These are phyloP conservation scores for Penicillium sp. DNA, from an alignment of 2,329 filamentous ascomycete species.

Conservation along the genomic window DNA sequence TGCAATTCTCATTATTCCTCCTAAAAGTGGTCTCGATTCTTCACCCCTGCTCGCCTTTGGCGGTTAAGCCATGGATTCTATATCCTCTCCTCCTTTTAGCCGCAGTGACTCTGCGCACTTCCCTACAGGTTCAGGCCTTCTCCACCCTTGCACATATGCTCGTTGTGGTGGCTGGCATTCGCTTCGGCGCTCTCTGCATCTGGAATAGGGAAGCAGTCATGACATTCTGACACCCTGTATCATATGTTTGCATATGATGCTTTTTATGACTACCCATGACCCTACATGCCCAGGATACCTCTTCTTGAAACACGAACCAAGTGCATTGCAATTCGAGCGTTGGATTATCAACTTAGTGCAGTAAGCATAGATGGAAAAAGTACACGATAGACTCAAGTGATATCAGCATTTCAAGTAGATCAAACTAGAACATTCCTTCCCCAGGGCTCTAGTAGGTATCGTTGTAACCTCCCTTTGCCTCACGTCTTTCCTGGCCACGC, in stretches of 20 bases:
- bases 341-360: not conserved
- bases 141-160: constrained; percentile 48
- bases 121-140: constrained; percentile 36
- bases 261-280: constrained; percentile 3
- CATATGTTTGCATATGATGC: not conserved
- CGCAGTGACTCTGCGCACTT: constrained; percentile 54
- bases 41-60: constrained; percentile 67
- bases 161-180: constrained; percentile 41
- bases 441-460: constrained; percentile 1
- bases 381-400: not conserved
- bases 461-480: not conserved
- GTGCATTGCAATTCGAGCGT: not conserved
- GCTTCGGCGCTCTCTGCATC: constrained; percentile 33
- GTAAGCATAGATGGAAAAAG: not conserved
- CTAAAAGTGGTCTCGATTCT: constrained; percentile 63
- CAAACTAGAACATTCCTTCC: not conserved
- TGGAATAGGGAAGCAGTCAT: constrained; percentile 15
- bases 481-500: constrained; percentile 2
- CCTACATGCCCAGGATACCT: not conserved
- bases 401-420: not conserved
- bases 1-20: constrained; percentile 61
- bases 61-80: constrained; percentile 59
- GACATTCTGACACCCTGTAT: not conserved
- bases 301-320: not conserved
- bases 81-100: constrained; percentile 67